phyloP scores from a whole-genome alignment of 2,329 filamentous ascomycete species.

The Fusarium sp. region DNA sequence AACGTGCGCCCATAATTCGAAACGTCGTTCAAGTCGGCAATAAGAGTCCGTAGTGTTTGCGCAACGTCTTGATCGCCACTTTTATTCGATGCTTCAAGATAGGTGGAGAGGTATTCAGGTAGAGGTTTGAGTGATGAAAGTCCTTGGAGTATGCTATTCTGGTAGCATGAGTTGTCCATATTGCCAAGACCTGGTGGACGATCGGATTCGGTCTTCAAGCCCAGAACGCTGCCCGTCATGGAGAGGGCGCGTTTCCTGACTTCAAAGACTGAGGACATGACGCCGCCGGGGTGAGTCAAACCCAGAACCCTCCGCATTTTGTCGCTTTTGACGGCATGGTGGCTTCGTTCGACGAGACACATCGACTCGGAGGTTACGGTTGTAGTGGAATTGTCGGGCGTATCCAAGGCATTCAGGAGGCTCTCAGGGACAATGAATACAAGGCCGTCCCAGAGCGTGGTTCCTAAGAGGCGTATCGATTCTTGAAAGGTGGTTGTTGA shows the following conservation, averaged over 20 bases:
- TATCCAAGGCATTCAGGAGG: conserved; percentile 65
- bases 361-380: conserved; percentile 51
- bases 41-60: conserved; percentile 67
- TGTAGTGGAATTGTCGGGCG: conserved; percentile 60
- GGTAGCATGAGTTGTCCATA: conserved; percentile 95
- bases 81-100: conserved; percentile 45
- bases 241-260: conserved; percentile 65
- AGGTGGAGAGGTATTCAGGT: conserved; percentile 67
- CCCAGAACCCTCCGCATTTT: conserved; percentile 70
- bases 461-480: conserved; percentile 41
- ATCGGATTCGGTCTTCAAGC: conserved; percentile 51
- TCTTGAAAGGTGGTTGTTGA: conserved; percentile 44
- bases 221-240: conserved; percentile 56
- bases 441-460: conserved; percentile 67
- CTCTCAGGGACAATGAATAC: conserved; percentile 64
- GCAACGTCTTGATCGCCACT: conserved; percentile 49
- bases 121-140: conserved; percentile 79
- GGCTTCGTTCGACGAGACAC: conserved; percentile 50
- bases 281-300: conserved; percentile 59
- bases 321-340: conserved; percentile 68
- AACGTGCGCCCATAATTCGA: conserved; percentile 77
- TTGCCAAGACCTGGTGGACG: conserved; percentile 80
- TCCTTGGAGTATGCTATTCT: conserved; percentile 92
- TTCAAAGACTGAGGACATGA: conserved; percentile 65
- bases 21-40: conserved; percentile 73